phyloP scores from a whole-genome alignment of 495 filamentous ascomycete genomes.

The Hypoxylon fragiforme region DNA sequence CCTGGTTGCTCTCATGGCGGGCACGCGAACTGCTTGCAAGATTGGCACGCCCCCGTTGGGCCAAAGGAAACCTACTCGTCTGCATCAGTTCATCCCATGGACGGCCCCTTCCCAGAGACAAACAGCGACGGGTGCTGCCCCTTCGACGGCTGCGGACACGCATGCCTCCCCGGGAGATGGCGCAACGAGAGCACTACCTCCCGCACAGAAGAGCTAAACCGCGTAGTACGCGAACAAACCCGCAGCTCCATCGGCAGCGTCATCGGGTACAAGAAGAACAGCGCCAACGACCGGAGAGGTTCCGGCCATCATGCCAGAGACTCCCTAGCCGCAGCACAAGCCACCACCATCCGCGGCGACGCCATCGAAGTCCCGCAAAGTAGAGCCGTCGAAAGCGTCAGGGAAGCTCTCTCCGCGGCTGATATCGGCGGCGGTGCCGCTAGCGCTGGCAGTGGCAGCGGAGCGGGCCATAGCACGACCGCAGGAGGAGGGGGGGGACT shows the following conservation, averaged over 20 bases:
- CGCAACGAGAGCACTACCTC: slow-evolving; percentile 50
- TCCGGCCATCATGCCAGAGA: too few relatives aligned
- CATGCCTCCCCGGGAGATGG: slow-evolving; percentile 67
- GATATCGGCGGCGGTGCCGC: slow-evolving; percentile 1
- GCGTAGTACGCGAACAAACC: slow-evolving; percentile 46
- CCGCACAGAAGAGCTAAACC: slow-evolving; percentile 48
- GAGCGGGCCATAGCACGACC: background rate
- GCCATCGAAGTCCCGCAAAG: slow-evolving; percentile 52
- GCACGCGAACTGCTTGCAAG: slow-evolving; percentile 67
- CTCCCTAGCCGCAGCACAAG: slow-evolving; percentile 11
- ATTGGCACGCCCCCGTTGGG: slow-evolving; percentile 59
- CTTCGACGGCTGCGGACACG: slow-evolving; percentile 71
- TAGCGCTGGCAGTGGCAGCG: slow-evolving; percentile 19
- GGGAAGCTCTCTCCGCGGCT: slow-evolving; percentile 43
- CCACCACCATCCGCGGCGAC: slow-evolving; percentile 35
- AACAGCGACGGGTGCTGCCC: slow-evolving; percentile 72
- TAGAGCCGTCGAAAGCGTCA: slow-evolving; percentile 55
- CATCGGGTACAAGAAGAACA: slow-evolving; percentile 3
- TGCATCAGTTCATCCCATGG: slow-evolving; percentile 23
- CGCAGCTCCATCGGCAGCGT: slow-evolving; percentile 29
- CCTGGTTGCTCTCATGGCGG: slow-evolving; percentile 76
- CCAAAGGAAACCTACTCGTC: slow-evolving; percentile 7
- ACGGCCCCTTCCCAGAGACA: slow-evolving; percentile 45
- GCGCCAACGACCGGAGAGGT: slow-evolving; percentile 12
- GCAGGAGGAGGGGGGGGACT: slow-evolving; percentile 24